A percentile compares a stretch with the other conserved stretches of the same genome.
Conservation (phyloP, 345 rosid species). For the Camelina hispida region DNA sequence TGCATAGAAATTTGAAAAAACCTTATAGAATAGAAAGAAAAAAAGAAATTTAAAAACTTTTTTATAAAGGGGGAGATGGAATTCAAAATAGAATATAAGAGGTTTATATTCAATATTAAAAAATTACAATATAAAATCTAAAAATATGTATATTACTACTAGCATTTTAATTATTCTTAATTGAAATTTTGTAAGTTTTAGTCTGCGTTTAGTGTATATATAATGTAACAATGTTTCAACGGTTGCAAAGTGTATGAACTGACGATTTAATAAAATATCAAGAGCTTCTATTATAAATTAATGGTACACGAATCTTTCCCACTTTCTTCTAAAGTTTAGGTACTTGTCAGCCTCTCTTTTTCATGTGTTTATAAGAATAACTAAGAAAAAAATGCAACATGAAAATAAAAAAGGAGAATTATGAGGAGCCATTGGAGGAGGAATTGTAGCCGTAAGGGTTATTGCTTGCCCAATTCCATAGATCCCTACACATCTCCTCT, state of each 20-base stretch:
- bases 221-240: background rate
- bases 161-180: too few species aligned
- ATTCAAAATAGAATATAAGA: too few species aligned
- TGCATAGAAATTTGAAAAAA: too few species aligned
- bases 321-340: background rate
- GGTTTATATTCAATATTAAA: too few species aligned
- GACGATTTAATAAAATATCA: slow-evolving; percentile 10
- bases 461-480: slow-evolving; percentile 97
- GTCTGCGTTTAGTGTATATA: too few species aligned
- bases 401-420: background rate
- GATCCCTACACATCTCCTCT: slow-evolving; percentile 94
- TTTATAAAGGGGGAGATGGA: too few species aligned
- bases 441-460: slow-evolving; percentile 88
- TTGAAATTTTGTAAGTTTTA: too few species aligned
- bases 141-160: too few species aligned
- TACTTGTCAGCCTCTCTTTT: background rate
- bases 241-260: background rate
- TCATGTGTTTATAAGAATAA: slow-evolving; percentile 3
- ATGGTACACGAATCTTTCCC: slow-evolving; percentile 11
- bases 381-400: background rate
- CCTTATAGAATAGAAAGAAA: too few species aligned
- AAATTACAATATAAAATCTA: too few species aligned
- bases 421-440: slow-evolving; percentile 42
- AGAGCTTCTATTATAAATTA: slow-evolving; percentile 23
- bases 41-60: too few species aligned